Evolutionary conservation across 2,329 filamentous ascomycete genomes (phyloP), one percentile per base, ranked within the genome.

Genomic region (Fusarium torreyae): DNA sequence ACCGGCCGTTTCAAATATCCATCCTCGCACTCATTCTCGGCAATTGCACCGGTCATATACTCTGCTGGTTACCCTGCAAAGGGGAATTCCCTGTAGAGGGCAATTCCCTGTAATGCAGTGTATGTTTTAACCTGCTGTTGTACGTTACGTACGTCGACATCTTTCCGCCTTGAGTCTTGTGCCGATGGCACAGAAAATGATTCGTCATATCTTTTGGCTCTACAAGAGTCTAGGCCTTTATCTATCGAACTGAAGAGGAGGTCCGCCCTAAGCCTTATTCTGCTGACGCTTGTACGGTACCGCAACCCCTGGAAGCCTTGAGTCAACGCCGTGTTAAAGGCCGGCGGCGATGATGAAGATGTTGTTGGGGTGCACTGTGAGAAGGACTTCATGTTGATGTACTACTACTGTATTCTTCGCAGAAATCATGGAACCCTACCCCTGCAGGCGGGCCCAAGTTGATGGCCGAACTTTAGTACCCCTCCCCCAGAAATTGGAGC

Each of bases 131-230:
- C 24, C 65, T 53, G 52, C 31, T 34, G 38, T 51, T 39, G 34
- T 56, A 56, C 38, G 56, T 43, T 46, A 22, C 43, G 13, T 31
- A 22, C 22, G 43, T 40, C 28, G 46, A 38, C 10, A 36, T 33
- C 18, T 53, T 53, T 46, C 39, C 42, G n/a, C 36, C 31, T 40
- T 36, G 40, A 45, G 55, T 55, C 36, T 42, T 69, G 26, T 54
- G 34, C 36, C 50, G 20, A 43, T 50, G 66, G 56, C 60, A 58
- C 53, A 61, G 36, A 69, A 74, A 72, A 40, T 66, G 72, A 74
- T 71, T 67, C 51, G 56, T 74, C 72, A 73, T 57, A 74, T 70
- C 39, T 22, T 40, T 33, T 34, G 24, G 33, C 38, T 53, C 39
- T 55, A 22, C 13, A 28, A 55, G 34, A 52, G 60, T 57, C 63